These are phyloP conservation scores for Flaveria floridana DNA, from an alignment of 140 eudicot genomes.

Conservation along the genomic window DNA sequence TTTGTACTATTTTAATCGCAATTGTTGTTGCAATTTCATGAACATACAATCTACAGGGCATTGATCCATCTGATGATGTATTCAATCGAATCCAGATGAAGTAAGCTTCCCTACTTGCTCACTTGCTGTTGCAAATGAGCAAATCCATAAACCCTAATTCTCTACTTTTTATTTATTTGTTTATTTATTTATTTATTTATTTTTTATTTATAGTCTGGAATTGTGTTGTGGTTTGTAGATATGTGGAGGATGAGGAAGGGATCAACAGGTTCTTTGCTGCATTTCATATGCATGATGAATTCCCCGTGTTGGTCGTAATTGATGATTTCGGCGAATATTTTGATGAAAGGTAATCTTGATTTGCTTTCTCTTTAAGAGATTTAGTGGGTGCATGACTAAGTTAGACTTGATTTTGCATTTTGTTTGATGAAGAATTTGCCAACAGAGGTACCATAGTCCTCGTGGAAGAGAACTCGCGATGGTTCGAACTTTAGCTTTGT, in stretches of 20 bases:
- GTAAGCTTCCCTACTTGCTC: constrained; percentile 33
- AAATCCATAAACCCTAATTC: no score
- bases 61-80: constrained; percentile 58
- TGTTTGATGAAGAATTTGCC: constrained; percentile 52
- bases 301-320: constrained; percentile 59
- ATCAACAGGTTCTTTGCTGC: constrained; percentile 81
- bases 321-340: constrained; percentile 78
- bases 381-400: neutral
- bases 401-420: constrained; percentile 2
- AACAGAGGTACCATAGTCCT: constrained; percentile 54
- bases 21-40: no score
- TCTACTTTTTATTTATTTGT: neutral
- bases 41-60: constrained; percentile 45
- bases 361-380: neutral
- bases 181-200: neutral
- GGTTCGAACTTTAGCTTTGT: constrained; percentile 65
- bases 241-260: constrained; percentile 79
- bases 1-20: no score
- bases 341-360: constrained; percentile 52
- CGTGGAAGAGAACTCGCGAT: constrained; percentile 86
- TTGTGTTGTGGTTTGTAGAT: constrained; percentile 42
- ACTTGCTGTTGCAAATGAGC: neutral
- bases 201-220: neutral
- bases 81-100: constrained; percentile 67
- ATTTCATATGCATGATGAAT: constrained; percentile 59